Conservation (phyloP, 192 early-diverging fungal species). For the Entomortierella beljakovae region DNA sequence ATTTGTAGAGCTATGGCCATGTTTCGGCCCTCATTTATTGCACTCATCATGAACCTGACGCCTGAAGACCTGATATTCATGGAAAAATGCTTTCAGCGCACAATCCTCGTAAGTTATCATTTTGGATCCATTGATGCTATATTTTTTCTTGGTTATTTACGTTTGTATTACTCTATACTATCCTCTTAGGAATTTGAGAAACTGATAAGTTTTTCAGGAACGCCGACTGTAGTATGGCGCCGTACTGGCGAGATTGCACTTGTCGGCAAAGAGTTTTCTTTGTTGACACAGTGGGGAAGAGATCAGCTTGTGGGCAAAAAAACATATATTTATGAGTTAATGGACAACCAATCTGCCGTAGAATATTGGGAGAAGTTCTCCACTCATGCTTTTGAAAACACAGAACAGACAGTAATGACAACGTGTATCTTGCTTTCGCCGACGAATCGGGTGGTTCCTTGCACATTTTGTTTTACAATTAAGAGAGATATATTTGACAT, state of each 20-base stretch:
- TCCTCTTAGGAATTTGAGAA: constrained; percentile 88
- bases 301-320: constrained; percentile 83
- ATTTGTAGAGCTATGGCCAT: constrained; percentile 91
- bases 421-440: constrained; percentile 87
- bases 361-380: constrained; percentile 97
- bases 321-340: constrained; percentile 91
- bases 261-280: constrained; percentile 96
- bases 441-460: constrained; percentile 78
- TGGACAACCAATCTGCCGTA: constrained; percentile 93
- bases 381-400: constrained; percentile 93
- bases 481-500: constrained; percentile 97
- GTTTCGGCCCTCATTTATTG: constrained; percentile 94
- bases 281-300: constrained; percentile 91
- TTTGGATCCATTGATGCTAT: not conserved
- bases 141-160: not conserved
- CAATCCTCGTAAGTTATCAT: constrained; percentile 68
- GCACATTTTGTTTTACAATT: constrained; percentile 96
- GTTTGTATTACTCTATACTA: not conserved
- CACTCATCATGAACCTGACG: constrained; percentile 93
- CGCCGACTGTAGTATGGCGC: constrained; percentile 96
- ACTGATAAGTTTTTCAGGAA: constrained; percentile 93
- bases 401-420: constrained; percentile 88
- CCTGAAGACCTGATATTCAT: constrained; percentile 96
- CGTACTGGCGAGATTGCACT: constrained; percentile 94
- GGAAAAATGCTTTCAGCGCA: constrained; percentile 97